Evolutionary conservation across 768 basidiomycete species (phyloP), one percentile per base, ranked within the genome.

Genomic region (Ramaria sp.): DNA sequence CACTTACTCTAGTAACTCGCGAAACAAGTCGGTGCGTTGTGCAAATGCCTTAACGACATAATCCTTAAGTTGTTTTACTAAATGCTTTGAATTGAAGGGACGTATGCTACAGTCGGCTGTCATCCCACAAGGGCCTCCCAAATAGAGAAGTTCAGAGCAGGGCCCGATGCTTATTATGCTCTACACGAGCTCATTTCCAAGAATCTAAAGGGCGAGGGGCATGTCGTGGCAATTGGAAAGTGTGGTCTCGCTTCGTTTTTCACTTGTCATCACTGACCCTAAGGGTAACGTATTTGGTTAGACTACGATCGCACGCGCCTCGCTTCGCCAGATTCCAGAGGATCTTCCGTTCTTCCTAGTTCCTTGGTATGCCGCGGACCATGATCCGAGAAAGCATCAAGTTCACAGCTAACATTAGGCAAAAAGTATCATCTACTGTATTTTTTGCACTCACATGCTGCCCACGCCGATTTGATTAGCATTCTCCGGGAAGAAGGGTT

Each of bases 381-480:
- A 30, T 22, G 15, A 20, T 27, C n/a, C 20, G 39, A 49, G 20
- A 22, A n/a, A 19, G 2, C 30, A 34, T 24, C 61, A 77, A 78
- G 71, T 3, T 70, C 75, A 27, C 83, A 91, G 60, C 73, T 92
- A 7, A 59, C 64, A 1, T 71, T 91, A 7, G 84, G 86, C 3
- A 82, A 84, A 65, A 84, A 82, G 63, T 77, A 84, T 63, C 75
- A 79, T 61, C 74, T 92, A 10, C 89, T 90, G 0, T 67, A 91
- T 20, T 91, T 91, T 68, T 74, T 92, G 3, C 90, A 91, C 67
- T 89, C 83, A 1, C 78, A 89, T 19, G 79, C 83, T n/a, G 83
- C 86, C 1, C 88, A 90, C 62, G 45, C 61, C 1, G 89, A 91
- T 62, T 75, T 91, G 57, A 79, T 88, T 27, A 65, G 63, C 20